phyloP scores from a whole-genome alignment of 2,329 filamentous ascomycete species.

The Nigrospora osmanthi region DNA sequence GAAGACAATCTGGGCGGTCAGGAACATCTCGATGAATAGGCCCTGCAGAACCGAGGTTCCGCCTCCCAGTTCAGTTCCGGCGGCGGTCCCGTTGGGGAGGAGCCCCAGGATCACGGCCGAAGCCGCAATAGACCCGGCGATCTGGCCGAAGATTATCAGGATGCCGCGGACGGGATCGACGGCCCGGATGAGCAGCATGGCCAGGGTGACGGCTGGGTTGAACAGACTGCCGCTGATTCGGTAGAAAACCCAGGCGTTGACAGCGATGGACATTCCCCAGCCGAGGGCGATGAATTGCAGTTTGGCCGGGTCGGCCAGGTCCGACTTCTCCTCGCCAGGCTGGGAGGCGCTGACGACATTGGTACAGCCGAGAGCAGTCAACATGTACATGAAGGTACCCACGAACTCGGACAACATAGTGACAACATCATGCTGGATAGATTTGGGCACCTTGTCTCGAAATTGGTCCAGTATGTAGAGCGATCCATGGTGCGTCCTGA shows the following conservation, averaged over 20 bases:
- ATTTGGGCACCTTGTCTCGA: neutral
- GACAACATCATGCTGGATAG: neutral
- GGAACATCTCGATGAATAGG: constrained; percentile 2
- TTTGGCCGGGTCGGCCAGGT: constrained; percentile 1
- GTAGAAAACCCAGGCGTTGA: constrained; percentile 3
- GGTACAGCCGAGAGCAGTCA: constrained; percentile 1
- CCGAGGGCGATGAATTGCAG: constrained; percentile 1
- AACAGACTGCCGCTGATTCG: constrained; percentile 3
- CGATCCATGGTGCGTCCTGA: neutral
- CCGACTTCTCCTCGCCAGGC: neutral
- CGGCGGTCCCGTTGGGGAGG: neutral
- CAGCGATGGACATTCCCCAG: constrained; percentile 3
- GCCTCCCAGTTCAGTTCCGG: neutral
- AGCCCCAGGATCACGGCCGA: constrained; percentile 1
- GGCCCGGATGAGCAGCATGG: constrained; percentile 1
- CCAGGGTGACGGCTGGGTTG: constrained; percentile 2
- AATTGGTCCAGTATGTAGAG: constrained; percentile 1
- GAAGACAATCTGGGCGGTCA: constrained; percentile 2
- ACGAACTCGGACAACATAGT: constrained; percentile 1
- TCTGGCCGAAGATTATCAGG: neutral
- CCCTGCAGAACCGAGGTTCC: constrained; percentile 1
- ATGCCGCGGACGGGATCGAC: neutral
- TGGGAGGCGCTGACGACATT: neutral
- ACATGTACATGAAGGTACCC: constrained; percentile 1
- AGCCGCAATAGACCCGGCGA: neutral